Evolutionary conservation across 1,139 yeast species (phyloP).

Genomic region (Yamadazyma pseudoaaseri): DNA sequence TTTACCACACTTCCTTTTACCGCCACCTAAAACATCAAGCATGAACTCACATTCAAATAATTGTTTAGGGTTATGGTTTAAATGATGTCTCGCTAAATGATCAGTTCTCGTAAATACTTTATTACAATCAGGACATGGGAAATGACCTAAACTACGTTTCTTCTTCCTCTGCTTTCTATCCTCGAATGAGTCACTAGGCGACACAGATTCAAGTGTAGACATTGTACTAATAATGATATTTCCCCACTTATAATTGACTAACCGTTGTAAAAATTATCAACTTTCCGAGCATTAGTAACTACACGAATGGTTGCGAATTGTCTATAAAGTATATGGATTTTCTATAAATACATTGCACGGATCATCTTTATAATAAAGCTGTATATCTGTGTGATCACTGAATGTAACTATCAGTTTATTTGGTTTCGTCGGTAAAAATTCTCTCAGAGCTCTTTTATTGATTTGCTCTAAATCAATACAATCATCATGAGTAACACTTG

Average conservation of each 20-base stretch:
- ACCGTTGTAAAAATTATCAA: neutral
- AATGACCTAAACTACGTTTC: constrained; percentile 17
- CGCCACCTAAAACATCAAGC: constrained; percentile 27
- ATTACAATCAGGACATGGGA: constrained; percentile 34
- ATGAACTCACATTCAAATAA: constrained; percentile 35
- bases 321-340: too few relatives aligned
- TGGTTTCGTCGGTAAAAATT: constrained; percentile 1
- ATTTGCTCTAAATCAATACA: constrained; percentile 1
- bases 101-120: constrained; percentile 45
- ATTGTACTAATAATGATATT: neutral
- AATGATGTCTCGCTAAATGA: constrained; percentile 43
- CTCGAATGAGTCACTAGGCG: constrained; percentile 1
- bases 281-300: constrained; percentile 1
- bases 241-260: too few relatives aligned
- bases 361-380: constrained; percentile 1
- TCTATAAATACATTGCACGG: constrained; percentile 1
- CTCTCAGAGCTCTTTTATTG: constrained; percentile 1
- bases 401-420: constrained; percentile 1
- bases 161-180: constrained; percentile 8
- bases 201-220: constrained; percentile 6
- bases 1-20: constrained; percentile 34
- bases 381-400: neutral
- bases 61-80: constrained; percentile 43
- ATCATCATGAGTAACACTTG: too few relatives aligned
- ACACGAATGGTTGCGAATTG: neutral